These are phyloP conservation scores for Termitomyces sp. DNA, from an alignment of 768 basidiomycete species.

Conservation along the genomic window DNA sequence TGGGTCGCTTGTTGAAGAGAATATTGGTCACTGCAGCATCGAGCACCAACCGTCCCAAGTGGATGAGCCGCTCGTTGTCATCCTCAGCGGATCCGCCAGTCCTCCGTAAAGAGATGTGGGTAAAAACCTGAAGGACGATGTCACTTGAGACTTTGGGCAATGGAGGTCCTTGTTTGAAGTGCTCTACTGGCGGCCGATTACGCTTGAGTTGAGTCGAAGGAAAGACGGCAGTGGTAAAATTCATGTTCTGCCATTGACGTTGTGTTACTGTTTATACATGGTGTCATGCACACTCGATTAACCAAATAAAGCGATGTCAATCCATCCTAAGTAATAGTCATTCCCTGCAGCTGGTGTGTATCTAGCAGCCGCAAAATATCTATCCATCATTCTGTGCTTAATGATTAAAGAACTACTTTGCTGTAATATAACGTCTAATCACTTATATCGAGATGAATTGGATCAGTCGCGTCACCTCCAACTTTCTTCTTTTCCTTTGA, in stretches of 20 bases:
- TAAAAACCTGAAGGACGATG: constrained; percentile 61
- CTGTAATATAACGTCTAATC: constrained; percentile 7
- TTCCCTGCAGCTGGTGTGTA: not conserved
- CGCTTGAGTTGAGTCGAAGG: constrained; percentile 15
- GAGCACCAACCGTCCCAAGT: constrained; percentile 44
- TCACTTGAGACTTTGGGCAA: constrained; percentile 46
- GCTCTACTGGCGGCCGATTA: constrained; percentile 8
- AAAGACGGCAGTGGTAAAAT: constrained; percentile 8
- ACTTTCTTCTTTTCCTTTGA: constrained; percentile 24
- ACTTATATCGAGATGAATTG: constrained; percentile 13
- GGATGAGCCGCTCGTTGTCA: constrained; percentile 53
- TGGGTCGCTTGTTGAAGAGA: constrained; percentile 47
- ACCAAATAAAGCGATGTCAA: not conserved
- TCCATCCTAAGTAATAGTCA: too few species aligned
- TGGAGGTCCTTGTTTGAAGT: constrained; percentile 23
- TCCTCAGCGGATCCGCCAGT: constrained; percentile 28
- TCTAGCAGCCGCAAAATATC: not conserved
- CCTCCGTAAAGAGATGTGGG: constrained; percentile 57
- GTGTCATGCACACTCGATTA: not conserved
- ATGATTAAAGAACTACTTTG: not conserved
- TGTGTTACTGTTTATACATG: constrained; percentile 11
- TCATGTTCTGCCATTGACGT: constrained; percentile 10
- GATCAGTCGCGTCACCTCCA: constrained; percentile 13
- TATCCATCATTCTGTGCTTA: not conserved
- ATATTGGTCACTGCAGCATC: constrained; percentile 38